Base-by-base conservation (phyloP, 768 basidiomycete genomes). In the Lentinula guzmanii region DNA sequence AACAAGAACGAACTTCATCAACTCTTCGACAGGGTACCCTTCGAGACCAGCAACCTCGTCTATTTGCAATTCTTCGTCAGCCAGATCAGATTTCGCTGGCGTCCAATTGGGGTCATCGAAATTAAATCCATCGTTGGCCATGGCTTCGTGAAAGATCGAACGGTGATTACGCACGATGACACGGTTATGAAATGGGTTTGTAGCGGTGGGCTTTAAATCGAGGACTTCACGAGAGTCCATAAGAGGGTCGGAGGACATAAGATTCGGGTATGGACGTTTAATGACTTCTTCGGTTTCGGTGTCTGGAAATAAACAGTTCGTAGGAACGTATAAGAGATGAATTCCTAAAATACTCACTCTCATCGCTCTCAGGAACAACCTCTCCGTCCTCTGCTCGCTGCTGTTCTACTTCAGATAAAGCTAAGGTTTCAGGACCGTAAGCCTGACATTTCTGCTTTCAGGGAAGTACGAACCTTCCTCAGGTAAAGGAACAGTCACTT, bases 111-210 rank as follows among this genome's bases (percentile, higher is more conserved):
- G 46, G 24, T 63, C 62, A 31, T 64, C 62, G 37, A 75, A 69
- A 33, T 75, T 70, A 55, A 72, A 71, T 13, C 70, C 71, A 53
- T 75, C 70, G 5, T 65, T 68, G 61, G 69, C 66, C 28, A 73
- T 66, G 5, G 81, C 72, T 48, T 73, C 69, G 67, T 77, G 72
- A 74, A 90, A 86, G 62, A 89, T 81, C 61, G 87, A 86, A n/a
- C 81, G 76, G 74, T 89, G 83, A 68, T 90, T 91, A 58, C 88
- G 86, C 55, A 89, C 70, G 63, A 85, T 76, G 71, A 91, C 82
- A 34, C 81, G 80, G 71, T 86, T 86, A 64, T 80, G 76, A 72
- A 77, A 86, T 1, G 81, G 86, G 15, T 70, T 77, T n/a, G 77
- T 74, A 61, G 77, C 69, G 24, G 77, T 76, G 0, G 87, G 82